These are phyloP conservation scores for Hymenoscyphus repandus DNA, from an alignment of 2,329 filamentous ascomycete genomes.

Conservation along the genomic window DNA sequence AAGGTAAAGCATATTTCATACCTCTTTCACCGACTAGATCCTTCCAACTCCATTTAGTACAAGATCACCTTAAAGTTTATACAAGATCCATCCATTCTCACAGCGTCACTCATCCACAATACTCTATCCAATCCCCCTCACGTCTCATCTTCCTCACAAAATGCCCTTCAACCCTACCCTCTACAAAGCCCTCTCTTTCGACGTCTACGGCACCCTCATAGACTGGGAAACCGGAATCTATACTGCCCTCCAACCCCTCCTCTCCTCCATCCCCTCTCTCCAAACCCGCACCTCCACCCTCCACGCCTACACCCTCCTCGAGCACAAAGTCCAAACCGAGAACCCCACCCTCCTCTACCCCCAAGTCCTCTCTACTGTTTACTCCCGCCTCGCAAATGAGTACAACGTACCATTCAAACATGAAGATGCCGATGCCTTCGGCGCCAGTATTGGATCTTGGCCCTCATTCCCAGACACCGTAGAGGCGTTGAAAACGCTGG, in stretches of 20 bases:
- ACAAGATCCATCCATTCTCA: no score
- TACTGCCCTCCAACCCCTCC: conserved; percentile 41
- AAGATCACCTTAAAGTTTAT: no score
- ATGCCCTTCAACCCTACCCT: conserved; percentile 17
- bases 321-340: conserved; percentile 35
- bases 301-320: conserved; percentile 14
- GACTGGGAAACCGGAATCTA: conserved; percentile 70
- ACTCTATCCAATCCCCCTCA: not conserved
- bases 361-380: conserved; percentile 40
- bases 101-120: no score
- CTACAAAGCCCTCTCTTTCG: conserved; percentile 39
- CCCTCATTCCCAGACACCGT: conserved; percentile 46
- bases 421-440: conserved; percentile 36
- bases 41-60: no score
- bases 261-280: conserved; percentile 10
- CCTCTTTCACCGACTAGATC: no score
- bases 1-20: no score
- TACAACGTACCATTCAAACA: conserved; percentile 26
- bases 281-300: conserved; percentile 18
- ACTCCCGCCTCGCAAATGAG: conserved; percentile 34
- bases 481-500: conserved; percentile 38
- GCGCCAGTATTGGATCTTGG: conserved; percentile 38
- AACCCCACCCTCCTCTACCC: conserved; percentile 48
- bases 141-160: not conserved
- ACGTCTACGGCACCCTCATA: conserved; percentile 75